These are phyloP conservation scores for Aureobasidium sp. DNA, from an alignment of 2,329 filamentous ascomycete species.

Conservation along the genomic window DNA sequence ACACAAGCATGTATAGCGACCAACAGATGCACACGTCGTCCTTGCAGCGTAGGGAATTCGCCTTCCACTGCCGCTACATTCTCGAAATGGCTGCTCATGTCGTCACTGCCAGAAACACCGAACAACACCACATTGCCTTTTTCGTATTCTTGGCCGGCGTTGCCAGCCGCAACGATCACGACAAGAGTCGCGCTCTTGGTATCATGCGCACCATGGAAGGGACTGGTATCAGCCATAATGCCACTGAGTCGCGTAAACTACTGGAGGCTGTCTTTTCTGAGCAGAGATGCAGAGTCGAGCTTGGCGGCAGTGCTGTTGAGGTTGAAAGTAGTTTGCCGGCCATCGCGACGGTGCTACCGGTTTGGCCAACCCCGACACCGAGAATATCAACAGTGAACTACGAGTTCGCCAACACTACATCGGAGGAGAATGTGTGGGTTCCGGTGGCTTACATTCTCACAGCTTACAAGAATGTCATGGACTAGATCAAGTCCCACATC, in stretches of 20 bases:
- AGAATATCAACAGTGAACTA: too few relatives aligned
- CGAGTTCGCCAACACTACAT: too few relatives aligned
- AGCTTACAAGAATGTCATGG: too few relatives aligned
- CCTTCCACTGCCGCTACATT: conserved; percentile 32
- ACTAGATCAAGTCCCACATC: too few relatives aligned
- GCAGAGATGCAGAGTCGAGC: conserved; percentile 34
- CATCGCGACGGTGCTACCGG: too few relatives aligned
- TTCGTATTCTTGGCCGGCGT: conserved; percentile 47
- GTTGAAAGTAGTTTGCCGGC: too few relatives aligned
- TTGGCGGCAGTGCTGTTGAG: conserved; percentile 32
- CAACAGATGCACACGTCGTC: conserved; percentile 31
- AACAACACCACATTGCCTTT: conserved; percentile 40
- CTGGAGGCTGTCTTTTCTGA: conserved; percentile 40
- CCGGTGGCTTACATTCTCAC: too few relatives aligned
- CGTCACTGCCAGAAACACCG: neutral
- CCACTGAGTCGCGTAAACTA: conserved; percentile 35
- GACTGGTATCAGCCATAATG: conserved; percentile 40
- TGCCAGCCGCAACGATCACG: conserved; percentile 30
- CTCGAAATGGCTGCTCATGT: conserved; percentile 31
- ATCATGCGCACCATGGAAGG: conserved; percentile 41
- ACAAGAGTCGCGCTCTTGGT: conserved; percentile 40
- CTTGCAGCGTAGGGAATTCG: neutral
- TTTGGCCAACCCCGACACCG: too few relatives aligned
- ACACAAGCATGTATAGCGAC: conserved; percentile 44
- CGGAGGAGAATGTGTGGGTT: too few relatives aligned